Evolutionary conservation across 1,284 basidiomycete genomes (phyloP).

Genomic region (Trichosporon asahii): DNA sequence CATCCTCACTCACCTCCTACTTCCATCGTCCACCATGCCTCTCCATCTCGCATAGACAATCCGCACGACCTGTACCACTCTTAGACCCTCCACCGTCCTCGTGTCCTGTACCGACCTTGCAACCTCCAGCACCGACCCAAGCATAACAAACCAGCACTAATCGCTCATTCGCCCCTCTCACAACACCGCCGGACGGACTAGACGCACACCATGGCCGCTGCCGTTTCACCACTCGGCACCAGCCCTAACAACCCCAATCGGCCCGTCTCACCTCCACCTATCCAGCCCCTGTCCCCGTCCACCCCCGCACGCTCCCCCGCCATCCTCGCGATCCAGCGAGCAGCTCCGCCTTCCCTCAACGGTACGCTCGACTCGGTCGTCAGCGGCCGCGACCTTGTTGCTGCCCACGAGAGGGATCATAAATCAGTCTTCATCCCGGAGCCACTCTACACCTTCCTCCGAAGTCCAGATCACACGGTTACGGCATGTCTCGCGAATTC

Average conservation of each 20-base stretch:
- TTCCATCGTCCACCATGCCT: not conserved
- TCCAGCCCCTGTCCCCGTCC: not conserved
- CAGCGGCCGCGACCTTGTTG: conserved; percentile 22
- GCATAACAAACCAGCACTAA: not conserved
- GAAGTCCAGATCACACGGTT: conserved; percentile 22
- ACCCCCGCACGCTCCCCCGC: conserved; percentile 15
- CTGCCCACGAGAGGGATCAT: conserved; percentile 11
- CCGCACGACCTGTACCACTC: not conserved
- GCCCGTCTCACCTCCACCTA: not conserved
- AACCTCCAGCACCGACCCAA: not conserved
- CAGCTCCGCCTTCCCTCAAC: conserved; percentile 11
- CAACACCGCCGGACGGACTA: not conserved
- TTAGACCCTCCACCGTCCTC: not conserved
- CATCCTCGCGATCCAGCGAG: conserved; percentile 18
- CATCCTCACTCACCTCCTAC: no score
- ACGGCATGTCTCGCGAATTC: conserved; percentile 24
- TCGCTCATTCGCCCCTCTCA: not conserved
- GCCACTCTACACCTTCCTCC: conserved; percentile 24
- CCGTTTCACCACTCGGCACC: not conserved
- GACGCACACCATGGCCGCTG: not conserved
- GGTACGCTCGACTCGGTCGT: conserved; percentile 10
- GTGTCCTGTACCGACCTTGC: no score
- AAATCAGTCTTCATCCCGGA: conserved; percentile 20
- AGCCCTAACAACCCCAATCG: not conserved
- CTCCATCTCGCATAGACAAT: not conserved